These are phyloP conservation scores for Angophora floribunda DNA, from an alignment of 345 rosid genomes.

Conservation along the genomic window DNA sequence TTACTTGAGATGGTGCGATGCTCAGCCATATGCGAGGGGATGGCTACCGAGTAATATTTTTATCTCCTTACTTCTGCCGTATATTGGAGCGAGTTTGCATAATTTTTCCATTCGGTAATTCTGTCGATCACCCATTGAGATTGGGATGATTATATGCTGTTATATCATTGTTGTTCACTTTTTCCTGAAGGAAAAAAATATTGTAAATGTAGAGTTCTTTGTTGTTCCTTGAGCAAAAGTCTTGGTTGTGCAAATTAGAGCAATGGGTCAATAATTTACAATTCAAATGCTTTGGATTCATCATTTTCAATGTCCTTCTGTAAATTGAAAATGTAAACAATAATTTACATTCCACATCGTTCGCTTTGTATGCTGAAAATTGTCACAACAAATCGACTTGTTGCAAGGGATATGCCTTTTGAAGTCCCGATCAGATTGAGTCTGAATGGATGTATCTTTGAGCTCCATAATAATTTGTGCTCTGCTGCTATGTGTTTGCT, in stretches of 20 bases:
- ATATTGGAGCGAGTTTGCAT: background rate
- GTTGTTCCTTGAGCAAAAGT: background rate
- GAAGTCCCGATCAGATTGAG: background rate
- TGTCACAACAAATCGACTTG: background rate
- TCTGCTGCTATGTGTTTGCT: background rate
- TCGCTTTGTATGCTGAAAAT: background rate
- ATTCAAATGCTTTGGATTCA: background rate
- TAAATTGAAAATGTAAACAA: too few relatives aligned
- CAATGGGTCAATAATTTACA: background rate
- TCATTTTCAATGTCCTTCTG: background rate
- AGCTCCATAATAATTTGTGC: background rate
- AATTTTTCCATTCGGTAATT: background rate
- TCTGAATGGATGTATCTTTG: background rate
- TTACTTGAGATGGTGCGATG: constrained; percentile 20
- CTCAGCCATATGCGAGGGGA: background rate
- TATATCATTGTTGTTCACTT: background rate
- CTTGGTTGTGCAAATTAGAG: background rate
- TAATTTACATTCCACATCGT: background rate
- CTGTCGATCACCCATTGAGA: background rate
- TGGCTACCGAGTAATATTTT: background rate
- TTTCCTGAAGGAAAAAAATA: background rate
- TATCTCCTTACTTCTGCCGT: background rate
- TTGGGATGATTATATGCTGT: background rate
- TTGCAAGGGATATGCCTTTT: background rate
- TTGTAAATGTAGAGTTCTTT: background rate